Evolutionary conservation across 2,329 filamentous ascomycete genomes (phyloP).

Genomic region (Bisporella sp.): DNA sequence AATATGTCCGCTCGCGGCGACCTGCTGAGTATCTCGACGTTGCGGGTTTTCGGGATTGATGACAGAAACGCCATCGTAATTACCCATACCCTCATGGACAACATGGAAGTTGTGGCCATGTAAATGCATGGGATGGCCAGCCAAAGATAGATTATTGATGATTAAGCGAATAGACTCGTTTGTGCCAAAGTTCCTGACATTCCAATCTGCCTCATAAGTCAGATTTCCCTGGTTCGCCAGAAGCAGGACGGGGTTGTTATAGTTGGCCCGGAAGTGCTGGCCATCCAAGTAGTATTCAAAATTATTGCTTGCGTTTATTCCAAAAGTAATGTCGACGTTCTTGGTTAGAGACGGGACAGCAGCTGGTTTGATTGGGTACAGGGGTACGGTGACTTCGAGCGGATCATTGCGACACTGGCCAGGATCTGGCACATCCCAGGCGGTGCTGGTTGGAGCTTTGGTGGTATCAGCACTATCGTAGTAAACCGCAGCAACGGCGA

Average conservation of each 20-base stretch:
- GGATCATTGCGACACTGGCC: constrained; percentile 53
- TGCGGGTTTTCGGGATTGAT: constrained; percentile 40
- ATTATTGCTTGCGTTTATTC: constrained; percentile 42
- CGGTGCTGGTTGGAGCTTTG: constrained; percentile 39
- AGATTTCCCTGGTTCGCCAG: constrained; percentile 46
- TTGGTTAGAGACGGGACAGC: constrained; percentile 25
- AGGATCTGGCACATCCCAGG: constrained; percentile 44
- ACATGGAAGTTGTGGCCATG: constrained; percentile 68
- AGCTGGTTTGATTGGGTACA: constrained; percentile 40
- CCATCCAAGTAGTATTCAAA: constrained; percentile 44
- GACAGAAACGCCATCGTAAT: constrained; percentile 21
- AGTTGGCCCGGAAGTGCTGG: constrained; percentile 46
- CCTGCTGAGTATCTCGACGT: constrained; percentile 42
- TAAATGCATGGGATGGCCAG: constrained; percentile 59
- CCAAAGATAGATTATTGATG: constrained; percentile 42
- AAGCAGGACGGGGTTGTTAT: constrained; percentile 43
- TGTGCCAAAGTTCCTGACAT: constrained; percentile 44
- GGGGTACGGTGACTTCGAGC: constrained; percentile 43
- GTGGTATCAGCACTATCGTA: constrained; percentile 51
- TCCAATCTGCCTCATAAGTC: constrained; percentile 45
- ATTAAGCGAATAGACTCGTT: constrained; percentile 47
- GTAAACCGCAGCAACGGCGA: constrained; percentile 56
- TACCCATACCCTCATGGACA: constrained; percentile 42
- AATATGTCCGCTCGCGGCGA: constrained; percentile 31
- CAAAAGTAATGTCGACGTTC: constrained; percentile 32